Base-by-base conservation (phyloP, 2,329 filamentous ascomycete genomes). In the Volutella citrinella region DNA sequence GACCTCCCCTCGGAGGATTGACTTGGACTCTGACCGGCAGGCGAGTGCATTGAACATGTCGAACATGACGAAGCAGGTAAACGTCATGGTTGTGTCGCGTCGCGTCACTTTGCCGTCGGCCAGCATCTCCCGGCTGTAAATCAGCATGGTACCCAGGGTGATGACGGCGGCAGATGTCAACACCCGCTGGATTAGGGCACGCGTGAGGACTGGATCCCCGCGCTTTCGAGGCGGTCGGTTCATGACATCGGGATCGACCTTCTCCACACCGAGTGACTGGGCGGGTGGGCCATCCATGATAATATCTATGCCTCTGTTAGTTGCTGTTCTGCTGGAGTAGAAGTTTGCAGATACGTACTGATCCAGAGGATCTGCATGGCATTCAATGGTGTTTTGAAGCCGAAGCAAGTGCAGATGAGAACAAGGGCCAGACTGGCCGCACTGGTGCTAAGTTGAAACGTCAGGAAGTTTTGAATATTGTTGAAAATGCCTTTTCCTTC, bases 361-460 rank as follows among this genome's bases (percentile, higher is more conserved):
- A 98, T 98, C 93, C 93, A 98, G 25, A 98, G 76, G 68, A 98
- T 98, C 68, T 98, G 93, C 93, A 98, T 98, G 30, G 93, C 89
- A 60, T 98, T 98, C 41, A 98, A 73, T 27, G 93, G 94, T 58
- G 93, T 95, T 65, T 88, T 90, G 68, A 94, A 93, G 23, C 93
- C 93, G 42, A 96, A 76, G 49, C 87, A 84, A 19, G 89, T 96
- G 70, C 90, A 96, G 54, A 98, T 65, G 48, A 98, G 79, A 13
- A 98, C 93, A 34, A 98, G 73, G 38, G 86, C 88, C 48, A 98
- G 70, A 42, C 93, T 89, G 34, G 94, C 93, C 14, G 94, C 93
- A 59, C 89, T 96, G 29, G 93, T 98, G 63, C 90, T 96, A 38
- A 98, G 77, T 68, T 98, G 94, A 65, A 98, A 98, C 0, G 93